These are phyloP conservation scores for Tuber microsphaerosporum DNA, from an alignment of 495 filamentous ascomycete species.

Conservation along the genomic window DNA sequence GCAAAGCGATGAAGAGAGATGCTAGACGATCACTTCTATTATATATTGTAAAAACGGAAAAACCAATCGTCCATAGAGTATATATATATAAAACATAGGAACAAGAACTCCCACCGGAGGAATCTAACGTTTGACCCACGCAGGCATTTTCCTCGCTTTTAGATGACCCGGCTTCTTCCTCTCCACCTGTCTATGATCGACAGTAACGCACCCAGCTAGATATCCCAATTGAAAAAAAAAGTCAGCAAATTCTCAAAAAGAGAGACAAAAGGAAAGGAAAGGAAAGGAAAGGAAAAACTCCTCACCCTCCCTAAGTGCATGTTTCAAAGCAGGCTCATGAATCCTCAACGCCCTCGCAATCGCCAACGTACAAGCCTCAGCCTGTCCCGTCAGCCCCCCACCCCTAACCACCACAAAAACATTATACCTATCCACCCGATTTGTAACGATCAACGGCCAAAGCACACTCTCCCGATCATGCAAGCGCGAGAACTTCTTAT, in stretches of 20 bases:
- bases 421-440: slow-evolving; percentile 92
- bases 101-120: slow-evolving; percentile 13
- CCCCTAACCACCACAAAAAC: slow-evolving; percentile 77
- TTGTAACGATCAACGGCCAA: slow-evolving; percentile 70
- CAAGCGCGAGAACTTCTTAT: slow-evolving; percentile 70
- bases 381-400: slow-evolving; percentile 89
- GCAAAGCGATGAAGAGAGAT: neutral
- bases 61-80: neutral
- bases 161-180: slow-evolving; percentile 95
- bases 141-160: slow-evolving; percentile 95
- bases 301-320: slow-evolving; percentile 79
- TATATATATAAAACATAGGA: slow-evolving; percentile 10
- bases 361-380: slow-evolving; percentile 89
- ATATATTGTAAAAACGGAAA: neutral
- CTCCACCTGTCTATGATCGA: slow-evolving; percentile 86
- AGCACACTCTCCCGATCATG: slow-evolving; percentile 92
- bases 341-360: slow-evolving; percentile 78
- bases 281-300: slow-evolving; percentile 56
- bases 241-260: slow-evolving; percentile 41
- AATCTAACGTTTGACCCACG: slow-evolving; percentile 77
- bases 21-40: neutral
- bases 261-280: slow-evolving; percentile 18
- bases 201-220: slow-evolving; percentile 79
- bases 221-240: slow-evolving; percentile 26
- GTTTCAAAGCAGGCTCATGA: slow-evolving; percentile 86